These are phyloP conservation scores for Scytalidium lignicola DNA, from an alignment of 2,329 filamentous ascomycete genomes.

Conservation along the genomic window DNA sequence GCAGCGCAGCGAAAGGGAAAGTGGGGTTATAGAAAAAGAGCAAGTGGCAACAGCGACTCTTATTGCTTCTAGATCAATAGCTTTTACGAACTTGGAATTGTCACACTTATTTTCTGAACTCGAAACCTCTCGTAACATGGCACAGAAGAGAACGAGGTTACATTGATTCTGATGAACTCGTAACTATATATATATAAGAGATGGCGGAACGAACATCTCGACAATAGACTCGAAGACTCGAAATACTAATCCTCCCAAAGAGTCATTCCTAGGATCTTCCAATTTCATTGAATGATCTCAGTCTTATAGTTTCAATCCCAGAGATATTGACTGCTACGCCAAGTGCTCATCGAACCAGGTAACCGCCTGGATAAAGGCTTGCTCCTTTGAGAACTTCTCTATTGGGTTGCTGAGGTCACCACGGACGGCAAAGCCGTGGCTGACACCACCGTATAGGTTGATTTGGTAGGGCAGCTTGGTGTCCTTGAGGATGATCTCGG, in stretches of 20 bases:
- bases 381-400: constrained; percentile 69
- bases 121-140: too few species aligned
- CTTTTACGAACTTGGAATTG: too few species aligned
- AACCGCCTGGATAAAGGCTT: constrained; percentile 73
- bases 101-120: too few species aligned
- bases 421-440: constrained; percentile 72
- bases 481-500: constrained; percentile 57
- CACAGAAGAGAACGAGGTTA: too few species aligned
- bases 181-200: too few species aligned
- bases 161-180: constrained; percentile 40
- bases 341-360: constrained; percentile 68
- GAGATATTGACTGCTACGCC: constrained; percentile 5
- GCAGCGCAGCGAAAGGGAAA: neutral
- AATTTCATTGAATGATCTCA: neutral
- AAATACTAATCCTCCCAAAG: neutral
- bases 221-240: too few species aligned
- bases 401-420: constrained; percentile 50
- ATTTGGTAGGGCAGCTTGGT: constrained; percentile 58
- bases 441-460: constrained; percentile 65
- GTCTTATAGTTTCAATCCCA: neutral
- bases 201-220: too few species aligned
- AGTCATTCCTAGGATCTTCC: neutral
- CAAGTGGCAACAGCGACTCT: too few species aligned
- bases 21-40: constrained; percentile 33
- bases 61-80: too few species aligned